Evolutionary conservation across 768 basidiomycete species (phyloP).

Genomic region (Trametopsis cervina): DNA sequence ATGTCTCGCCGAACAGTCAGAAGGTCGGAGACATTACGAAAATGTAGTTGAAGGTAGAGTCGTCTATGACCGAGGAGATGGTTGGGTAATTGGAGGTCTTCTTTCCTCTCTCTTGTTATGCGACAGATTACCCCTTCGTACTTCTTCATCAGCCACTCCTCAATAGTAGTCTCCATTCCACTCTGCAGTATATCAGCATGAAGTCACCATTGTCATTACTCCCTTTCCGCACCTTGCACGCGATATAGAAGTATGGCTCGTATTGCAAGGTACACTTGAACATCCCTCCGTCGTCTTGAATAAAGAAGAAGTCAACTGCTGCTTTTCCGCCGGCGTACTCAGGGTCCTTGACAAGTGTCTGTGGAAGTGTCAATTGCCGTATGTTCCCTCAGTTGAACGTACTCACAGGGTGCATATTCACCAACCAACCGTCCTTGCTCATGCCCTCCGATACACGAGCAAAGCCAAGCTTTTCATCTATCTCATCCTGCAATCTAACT

Average conservation of each 20-base stretch:
- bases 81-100: conserved; percentile 93
- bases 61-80: conserved; percentile 94
- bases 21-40: conserved; percentile 91
- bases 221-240: conserved; percentile 66
- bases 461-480: conserved; percentile 94
- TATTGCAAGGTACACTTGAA: conserved; percentile 92
- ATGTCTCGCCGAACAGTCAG: conserved; percentile 83
- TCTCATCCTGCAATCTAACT: conserved; percentile 67
- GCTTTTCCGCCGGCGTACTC: conserved; percentile 80
- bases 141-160: conserved; percentile 92
- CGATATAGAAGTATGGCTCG: conserved; percentile 92
- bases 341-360: conserved; percentile 86
- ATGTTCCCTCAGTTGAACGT: not conserved
- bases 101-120: conserved; percentile 77
- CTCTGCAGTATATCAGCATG: conserved; percentile 35
- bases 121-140: conserved; percentile 84
- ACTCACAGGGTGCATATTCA: conserved; percentile 97
- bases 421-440: conserved; percentile 83
- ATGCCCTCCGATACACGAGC: conserved; percentile 71
- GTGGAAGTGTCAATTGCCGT: not conserved
- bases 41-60: conserved; percentile 81
- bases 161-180: conserved; percentile 83
- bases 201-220: not conserved
- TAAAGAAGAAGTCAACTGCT: conserved; percentile 95
- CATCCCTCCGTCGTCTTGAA: conserved; percentile 93